Evolutionary conservation across 1,284 basidiomycete genomes (phyloP).

Genomic region (Anthracocystis walkeri): DNA sequence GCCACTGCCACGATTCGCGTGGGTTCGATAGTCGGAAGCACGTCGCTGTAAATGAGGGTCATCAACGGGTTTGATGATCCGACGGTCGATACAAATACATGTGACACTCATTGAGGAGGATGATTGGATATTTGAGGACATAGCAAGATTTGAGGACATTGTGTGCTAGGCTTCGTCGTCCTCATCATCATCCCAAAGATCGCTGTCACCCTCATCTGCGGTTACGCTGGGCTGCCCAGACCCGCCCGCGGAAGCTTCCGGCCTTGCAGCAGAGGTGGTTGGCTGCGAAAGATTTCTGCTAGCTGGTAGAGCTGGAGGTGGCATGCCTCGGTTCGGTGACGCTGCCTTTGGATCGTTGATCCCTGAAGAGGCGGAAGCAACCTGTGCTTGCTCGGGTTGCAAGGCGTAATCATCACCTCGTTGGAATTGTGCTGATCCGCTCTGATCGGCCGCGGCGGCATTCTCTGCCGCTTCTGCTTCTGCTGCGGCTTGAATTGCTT

Average conservation of each 20-base stretch:
- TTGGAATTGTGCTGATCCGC: conserved; percentile 32
- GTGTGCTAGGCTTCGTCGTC: conserved; percentile 15
- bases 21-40: too few species aligned
- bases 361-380: conserved; percentile 8
- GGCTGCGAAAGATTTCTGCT: conserved; percentile 19
- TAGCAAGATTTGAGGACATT: too few species aligned
- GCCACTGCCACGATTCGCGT: too few species aligned
- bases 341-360: conserved; percentile 5
- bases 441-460: conserved; percentile 20
- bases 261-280: neutral
- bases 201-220: conserved; percentile 36
- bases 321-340: conserved; percentile 31
- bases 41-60: too few species aligned
- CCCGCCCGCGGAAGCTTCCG: neutral
- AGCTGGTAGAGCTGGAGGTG: conserved; percentile 37
- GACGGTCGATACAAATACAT: conserved; percentile 11
- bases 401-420: conserved; percentile 47
- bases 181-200: conserved; percentile 53
- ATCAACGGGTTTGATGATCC: too few species aligned
- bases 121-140: too few species aligned
- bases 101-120: neutral
- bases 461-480: conserved; percentile 51
- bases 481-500: conserved; percentile 57
- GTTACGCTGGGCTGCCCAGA: neutral
- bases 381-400: conserved; percentile 46